phyloP scores from a whole-genome alignment of 2,329 filamentous ascomycete species.

The Penicillium capsulatum region DNA sequence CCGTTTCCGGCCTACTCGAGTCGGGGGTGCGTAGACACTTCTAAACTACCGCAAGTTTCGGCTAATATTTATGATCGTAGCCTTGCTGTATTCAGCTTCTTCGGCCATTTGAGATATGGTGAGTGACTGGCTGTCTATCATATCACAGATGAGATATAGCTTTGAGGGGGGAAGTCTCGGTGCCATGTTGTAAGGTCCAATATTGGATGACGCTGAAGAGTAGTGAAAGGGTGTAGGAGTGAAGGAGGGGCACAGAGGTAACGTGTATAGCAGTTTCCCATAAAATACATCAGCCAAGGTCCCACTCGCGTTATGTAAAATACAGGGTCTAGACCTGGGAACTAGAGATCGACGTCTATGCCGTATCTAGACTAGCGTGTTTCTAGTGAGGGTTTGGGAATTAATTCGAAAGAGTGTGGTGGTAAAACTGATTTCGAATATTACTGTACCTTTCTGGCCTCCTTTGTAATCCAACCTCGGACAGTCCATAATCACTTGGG shows the following conservation, averaged over 20 bases:
- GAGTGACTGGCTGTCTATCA: constrained; percentile 6
- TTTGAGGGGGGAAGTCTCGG: constrained; percentile 3
- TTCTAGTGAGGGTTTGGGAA: neutral
- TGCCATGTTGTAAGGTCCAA: constrained; percentile 1
- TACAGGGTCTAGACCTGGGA: neutral
- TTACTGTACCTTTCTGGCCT: neutral
- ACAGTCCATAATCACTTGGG: too few species aligned
- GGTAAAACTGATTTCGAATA: neutral
- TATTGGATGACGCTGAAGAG: neutral
- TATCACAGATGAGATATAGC: constrained; percentile 9
- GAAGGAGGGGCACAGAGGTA: neutral
- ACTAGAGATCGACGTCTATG: neutral
- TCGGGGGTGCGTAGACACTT: too few species aligned
- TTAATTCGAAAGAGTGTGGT: too few species aligned
- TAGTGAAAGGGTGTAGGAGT: neutral
- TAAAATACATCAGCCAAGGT: neutral
- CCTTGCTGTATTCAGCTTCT: constrained; percentile 10
- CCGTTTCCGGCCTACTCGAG: too few species aligned
- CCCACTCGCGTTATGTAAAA: neutral
- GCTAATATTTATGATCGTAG: constrained; percentile 6
- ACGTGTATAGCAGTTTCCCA: neutral
- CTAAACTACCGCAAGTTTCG: constrained; percentile 7
- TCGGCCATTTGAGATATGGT: constrained; percentile 9
- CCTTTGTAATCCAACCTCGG: too few species aligned
- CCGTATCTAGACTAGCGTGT: neutral